phyloP scores from a whole-genome alignment of 345 rosid genomes.

The Heritiera fomes region DNA sequence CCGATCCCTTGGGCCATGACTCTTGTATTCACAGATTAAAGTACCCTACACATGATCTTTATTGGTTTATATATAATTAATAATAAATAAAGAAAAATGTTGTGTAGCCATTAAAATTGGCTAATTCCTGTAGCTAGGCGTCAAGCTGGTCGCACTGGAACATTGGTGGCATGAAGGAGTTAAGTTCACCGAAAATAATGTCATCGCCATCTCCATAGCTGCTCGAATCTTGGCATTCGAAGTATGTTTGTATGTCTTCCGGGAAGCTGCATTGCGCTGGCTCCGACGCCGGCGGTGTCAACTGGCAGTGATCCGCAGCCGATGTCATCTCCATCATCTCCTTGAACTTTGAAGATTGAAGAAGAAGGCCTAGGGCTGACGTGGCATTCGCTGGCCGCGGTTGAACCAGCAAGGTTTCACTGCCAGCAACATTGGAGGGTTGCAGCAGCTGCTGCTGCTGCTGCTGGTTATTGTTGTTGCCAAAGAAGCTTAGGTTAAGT shows the following conservation, averaged over 20 bases:
- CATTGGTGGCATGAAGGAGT: constrained; percentile 45
- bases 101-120: neutral
- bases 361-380: constrained; percentile 64
- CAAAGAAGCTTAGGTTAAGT: constrained; percentile 24
- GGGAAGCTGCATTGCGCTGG: constrained; percentile 63
- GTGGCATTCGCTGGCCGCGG: constrained; percentile 38
- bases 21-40: constrained; percentile 7
- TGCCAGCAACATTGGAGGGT: constrained; percentile 1
- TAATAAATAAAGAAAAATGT: neutral
- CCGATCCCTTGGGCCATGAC: neutral
- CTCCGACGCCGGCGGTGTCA: constrained; percentile 24
- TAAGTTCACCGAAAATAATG: constrained; percentile 55
- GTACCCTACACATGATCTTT: constrained; percentile 13
- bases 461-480: neutral
- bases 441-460: neutral
- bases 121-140: constrained; percentile 12
- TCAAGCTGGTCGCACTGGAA: constrained; percentile 54
- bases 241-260: constrained; percentile 72
- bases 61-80: neutral
- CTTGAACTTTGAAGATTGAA: constrained; percentile 66
- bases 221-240: constrained; percentile 58
- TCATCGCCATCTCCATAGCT: constrained; percentile 51
- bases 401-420: constrained; percentile 10
- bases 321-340: constrained; percentile 69
- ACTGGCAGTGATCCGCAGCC: constrained; percentile 24